Base-by-base conservation (phyloP, 2,329 filamentous ascomycete species). In the Malbranchea cinnamomea region DNA sequence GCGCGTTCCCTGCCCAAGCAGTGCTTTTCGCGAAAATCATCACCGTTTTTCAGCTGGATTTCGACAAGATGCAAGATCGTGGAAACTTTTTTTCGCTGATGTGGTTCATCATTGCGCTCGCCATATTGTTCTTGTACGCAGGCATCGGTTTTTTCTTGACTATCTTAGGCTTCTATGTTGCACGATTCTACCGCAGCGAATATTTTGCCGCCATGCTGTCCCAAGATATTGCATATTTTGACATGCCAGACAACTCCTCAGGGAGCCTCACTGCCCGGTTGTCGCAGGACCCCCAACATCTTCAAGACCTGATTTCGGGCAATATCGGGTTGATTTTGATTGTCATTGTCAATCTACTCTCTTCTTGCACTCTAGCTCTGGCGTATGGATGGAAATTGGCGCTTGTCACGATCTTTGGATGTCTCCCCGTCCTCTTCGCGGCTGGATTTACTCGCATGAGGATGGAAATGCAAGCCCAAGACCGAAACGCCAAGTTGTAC, bases 281-380 rank as follows among this genome's bases (percentile, higher is more conserved):
- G 8, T 80, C 78, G 5, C 83, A 78, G 0, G 78, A 91, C 52
- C 84, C 78, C 0, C 74, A 83, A 41, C 17, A 46, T 27, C 36
- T 48, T 1, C 40, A 46, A 6, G 47, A 44, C 2, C 65, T 91
- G 16, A 79, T 78, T 37, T 84, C 83, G 18, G 70, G 72, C 20
- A 91, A 81, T 1, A 67, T 92, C 1, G 82, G 82, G 26, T 85
- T 84, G 5, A 65, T 93, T 31, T 59, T 87, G 25, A 75, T 80
- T 45, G 77, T 84, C 9, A 49, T 59, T 3, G 81, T 81, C 1
- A 92, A 82, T 1, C 65, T 93, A 2, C 46, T 87, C 28, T 67
- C 73, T 1, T 75, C 79, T 11, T 70, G 79, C 27, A 56, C 65
- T 7, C 52, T 85, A 10, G 67, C 72, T 9, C 56, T 78, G n/a